These are phyloP conservation scores for Calendula officinalis DNA, from an alignment of 129 eudicot genomes.

Conservation along the genomic window DNA sequence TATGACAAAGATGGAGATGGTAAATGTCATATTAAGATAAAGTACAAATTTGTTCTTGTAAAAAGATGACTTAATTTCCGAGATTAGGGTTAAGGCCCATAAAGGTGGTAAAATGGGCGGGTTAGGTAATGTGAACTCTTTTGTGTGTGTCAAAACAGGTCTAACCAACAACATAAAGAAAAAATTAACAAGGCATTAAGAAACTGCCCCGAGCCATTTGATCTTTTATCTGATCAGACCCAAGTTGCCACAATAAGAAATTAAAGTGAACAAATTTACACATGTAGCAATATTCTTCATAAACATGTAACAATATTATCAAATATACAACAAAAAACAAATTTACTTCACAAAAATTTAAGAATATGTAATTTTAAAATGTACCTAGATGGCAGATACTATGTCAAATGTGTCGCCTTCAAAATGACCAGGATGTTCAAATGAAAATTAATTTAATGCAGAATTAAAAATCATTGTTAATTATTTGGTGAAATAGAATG, in stretches of 20 bases:
- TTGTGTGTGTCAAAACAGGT: too few relatives aligned
- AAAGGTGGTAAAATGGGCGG: too few relatives aligned
- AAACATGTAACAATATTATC: conserved; percentile 43
- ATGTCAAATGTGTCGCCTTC: conserved; percentile 83
- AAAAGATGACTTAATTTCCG: too few relatives aligned
- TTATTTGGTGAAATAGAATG: not conserved
- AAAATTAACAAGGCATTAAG: too few relatives aligned
- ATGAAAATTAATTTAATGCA: not conserved
- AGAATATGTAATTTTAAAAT: not conserved
- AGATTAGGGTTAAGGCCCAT: too few relatives aligned
- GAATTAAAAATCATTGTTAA: not conserved
- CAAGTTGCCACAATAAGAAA: not conserved
- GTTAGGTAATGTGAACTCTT: too few relatives aligned
- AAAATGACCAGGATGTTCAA: conserved; percentile 96
- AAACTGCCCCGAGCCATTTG: too few relatives aligned
- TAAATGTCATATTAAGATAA: too few relatives aligned
- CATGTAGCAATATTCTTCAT: conserved; percentile 54
- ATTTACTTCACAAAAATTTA: not conserved
- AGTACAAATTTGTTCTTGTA: too few relatives aligned
- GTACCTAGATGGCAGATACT: conserved; percentile 94
- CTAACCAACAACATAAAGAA: too few relatives aligned
- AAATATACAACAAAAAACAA: not conserved
- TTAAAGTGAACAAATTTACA: conserved; percentile 68
- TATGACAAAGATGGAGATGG: too few relatives aligned
- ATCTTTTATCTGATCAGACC: not conserved